phyloP scores from a whole-genome alignment of 108 stramenopile species.

The Schizochytrium sp. region DNA sequence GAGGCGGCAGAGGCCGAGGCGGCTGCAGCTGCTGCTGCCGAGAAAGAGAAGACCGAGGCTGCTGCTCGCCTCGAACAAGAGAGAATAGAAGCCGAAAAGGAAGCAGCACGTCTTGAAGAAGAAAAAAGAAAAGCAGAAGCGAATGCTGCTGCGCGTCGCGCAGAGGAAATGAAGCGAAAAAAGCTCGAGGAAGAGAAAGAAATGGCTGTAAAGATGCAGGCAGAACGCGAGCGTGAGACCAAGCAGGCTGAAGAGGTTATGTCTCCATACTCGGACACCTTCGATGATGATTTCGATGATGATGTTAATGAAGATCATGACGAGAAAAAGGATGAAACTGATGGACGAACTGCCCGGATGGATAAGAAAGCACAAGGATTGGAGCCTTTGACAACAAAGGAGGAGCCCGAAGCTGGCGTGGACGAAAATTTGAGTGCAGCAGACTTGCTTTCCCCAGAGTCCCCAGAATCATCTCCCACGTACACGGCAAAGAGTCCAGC shows the following conservation, averaged over 20 bases:
- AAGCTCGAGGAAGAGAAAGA: no score
- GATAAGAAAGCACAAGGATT: neutral
- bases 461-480: neutral
- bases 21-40: no score
- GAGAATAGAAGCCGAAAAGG: no score
- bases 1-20: neutral
- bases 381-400: no score
- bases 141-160: no score
- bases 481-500: neutral
- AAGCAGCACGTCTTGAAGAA: no score
- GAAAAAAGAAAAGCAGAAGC: no score
- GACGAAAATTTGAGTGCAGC: no score
- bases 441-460: neutral
- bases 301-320: neutral
- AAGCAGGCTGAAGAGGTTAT: neutral
- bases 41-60: no score
- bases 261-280: neutral
- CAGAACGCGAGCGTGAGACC: neutral
- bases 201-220: neutral
- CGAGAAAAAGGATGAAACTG: neutral
- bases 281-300: neutral
- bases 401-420: no score
- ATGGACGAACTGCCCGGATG: neutral
- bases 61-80: no score
- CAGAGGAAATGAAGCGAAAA: no score